Base-by-base conservation (phyloP, 768 basidiomycete genomes). In the Coprinopsis marcescibilis region DNA sequence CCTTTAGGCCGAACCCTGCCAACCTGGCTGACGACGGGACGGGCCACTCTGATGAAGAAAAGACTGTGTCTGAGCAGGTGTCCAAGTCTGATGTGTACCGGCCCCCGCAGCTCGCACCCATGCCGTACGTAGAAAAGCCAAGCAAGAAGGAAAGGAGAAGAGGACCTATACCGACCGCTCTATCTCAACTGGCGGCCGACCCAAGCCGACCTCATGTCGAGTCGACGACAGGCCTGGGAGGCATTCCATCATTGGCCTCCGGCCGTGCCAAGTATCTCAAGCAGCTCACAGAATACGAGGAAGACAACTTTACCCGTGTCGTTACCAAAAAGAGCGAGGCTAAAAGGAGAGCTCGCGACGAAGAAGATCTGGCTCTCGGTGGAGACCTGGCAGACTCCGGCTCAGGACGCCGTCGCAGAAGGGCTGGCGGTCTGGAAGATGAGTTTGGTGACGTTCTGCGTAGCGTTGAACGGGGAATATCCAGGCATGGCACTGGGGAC, bases 281-380 rank as follows among this genome's bases (percentile, higher is more conserved):
- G 54, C 77, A 81, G 4, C 78, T 96, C 65, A 80, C 78, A 42
- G 83, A 90, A 51, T 98, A 89, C 62, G 95, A 98, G 67, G 92
- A 95, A 61, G 90, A 90, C 37, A 93, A 95, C 64, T 90, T 97
- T 67, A 89, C 87, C 29, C 83, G 95, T 36, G 57, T 97, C 44
- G 73, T 94, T 50, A 84, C 93, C 79, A 88, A 84, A 61, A 97
- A 97, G 73, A 83, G 81, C 57, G 92, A 95, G 36, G 75, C 78
- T 13, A 78, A 73, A 55, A 71, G 82, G 36, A 75, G 94, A 15
- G 66, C 62, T 43, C 73, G 78, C 50, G 94, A 97, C 57, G 95
- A 97, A 63, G 89, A 78, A 52, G 87, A 90, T 52, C 66, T 97
- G 51, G 90, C 90, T 14, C 69, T 97, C 11, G 95, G 95, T 43